phyloP scores from a whole-genome alignment of 2,329 filamentous ascomycete species.

The Cercospora canescens region DNA sequence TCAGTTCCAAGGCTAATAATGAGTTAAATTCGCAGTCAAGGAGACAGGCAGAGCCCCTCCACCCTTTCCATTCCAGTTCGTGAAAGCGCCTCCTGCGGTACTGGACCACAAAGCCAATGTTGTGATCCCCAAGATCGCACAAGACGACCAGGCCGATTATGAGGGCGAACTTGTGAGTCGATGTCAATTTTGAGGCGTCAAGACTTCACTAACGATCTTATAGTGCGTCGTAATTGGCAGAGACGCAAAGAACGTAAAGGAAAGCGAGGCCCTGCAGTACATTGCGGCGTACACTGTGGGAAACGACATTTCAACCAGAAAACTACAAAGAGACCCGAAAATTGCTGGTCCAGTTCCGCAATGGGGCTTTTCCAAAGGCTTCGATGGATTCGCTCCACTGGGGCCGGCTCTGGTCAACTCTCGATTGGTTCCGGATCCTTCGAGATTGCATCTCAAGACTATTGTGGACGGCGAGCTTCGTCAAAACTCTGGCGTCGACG shows the following conservation, averaged over 20 bases:
- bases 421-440: not conserved
- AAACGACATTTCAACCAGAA: conserved; percentile 11
- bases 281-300: conserved; percentile 4
- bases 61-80: conserved; percentile 70
- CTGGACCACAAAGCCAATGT: conserved; percentile 65
- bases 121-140: conserved; percentile 61
- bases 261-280: conserved; percentile 41
- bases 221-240: conserved; percentile 61
- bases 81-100: conserved; percentile 68
- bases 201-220: not conserved
- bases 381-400: conserved; percentile 13
- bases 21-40: conserved; percentile 23
- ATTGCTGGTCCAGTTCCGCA: conserved; percentile 10
- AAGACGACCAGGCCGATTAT: conserved; percentile 69
- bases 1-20: not conserved
- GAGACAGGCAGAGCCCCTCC: conserved; percentile 65
- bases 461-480: conserved; percentile 7
- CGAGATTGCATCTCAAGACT: conserved; percentile 1
- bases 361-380: conserved; percentile 14
- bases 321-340: conserved; percentile 10
- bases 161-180: conserved; percentile 67
- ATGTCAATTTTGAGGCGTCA: conserved; percentile 37
- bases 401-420: conserved; percentile 8
- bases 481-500: not conserved
- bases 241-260: conserved; percentile 62